phyloP scores from a whole-genome alignment of 345 rosid species.

The Lumnitzera racemosa region DNA sequence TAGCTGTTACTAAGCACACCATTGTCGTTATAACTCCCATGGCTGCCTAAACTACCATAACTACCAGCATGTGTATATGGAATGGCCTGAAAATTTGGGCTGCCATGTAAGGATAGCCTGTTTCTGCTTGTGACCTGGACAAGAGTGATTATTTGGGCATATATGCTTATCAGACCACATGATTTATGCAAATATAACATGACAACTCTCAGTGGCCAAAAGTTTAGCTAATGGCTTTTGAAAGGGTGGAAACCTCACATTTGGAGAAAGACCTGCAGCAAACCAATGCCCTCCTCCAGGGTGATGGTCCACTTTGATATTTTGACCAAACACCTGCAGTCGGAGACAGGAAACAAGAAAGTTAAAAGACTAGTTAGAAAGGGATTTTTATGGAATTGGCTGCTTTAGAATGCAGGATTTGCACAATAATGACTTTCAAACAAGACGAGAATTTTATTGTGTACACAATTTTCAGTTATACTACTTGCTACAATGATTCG shows the following conservation, averaged over 20 bases:
- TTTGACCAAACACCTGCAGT: slow-evolving; percentile 74
- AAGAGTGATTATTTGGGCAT: background rate
- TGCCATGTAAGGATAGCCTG: slow-evolving; percentile 60
- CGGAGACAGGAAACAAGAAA: slow-evolving; percentile 4
- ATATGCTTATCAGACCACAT: too few relatives aligned
- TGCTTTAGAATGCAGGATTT: background rate
- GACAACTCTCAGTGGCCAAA: background rate
- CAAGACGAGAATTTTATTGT: too few relatives aligned
- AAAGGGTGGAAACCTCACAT: slow-evolving; percentile 44
- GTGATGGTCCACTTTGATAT: slow-evolving; percentile 91
- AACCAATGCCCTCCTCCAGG: slow-evolving; percentile 99
- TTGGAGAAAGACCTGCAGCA: slow-evolving; percentile 99
- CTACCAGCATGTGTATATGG: slow-evolving; percentile 71
- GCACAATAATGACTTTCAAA: too few relatives aligned
- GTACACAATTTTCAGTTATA: too few relatives aligned
- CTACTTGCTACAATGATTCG: too few relatives aligned
- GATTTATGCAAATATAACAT: too few relatives aligned
- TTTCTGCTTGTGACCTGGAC: slow-evolving; percentile 65
- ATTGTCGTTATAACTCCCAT: slow-evolving; percentile 90
- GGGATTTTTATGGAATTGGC: too few relatives aligned
- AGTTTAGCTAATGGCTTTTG: slow-evolving; percentile 10
- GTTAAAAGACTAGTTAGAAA: background rate
- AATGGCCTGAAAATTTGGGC: slow-evolving; percentile 70
- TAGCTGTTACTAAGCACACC: slow-evolving; percentile 73
- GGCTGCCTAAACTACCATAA: slow-evolving; percentile 94